Evolutionary conservation across 108 stramenopile genomes (phyloP).

Genomic region (Conticribra weissflogii): DNA sequence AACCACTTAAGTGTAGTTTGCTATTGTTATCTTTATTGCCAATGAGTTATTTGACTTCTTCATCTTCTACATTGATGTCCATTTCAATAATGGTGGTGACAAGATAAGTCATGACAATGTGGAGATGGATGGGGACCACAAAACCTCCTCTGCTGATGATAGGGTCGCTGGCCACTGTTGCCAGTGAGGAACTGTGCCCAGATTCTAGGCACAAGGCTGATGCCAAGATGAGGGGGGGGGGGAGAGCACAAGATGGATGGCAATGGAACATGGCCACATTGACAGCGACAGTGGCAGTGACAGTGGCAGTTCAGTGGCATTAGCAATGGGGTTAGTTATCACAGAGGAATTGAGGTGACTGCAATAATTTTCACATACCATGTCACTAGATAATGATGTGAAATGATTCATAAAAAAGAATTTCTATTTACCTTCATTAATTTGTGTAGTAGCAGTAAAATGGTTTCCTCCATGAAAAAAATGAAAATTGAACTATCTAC

Average conservation of each 20-base stretch:
- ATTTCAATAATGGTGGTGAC: conserved; percentile 35
- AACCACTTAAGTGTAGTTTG: conserved; percentile 44
- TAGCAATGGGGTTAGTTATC: too few species aligned
- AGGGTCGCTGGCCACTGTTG: not conserved
- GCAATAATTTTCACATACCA: not conserved
- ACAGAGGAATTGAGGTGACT: not conserved
- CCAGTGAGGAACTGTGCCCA: not conserved
- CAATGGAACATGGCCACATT: not conserved
- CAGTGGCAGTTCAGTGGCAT: too few species aligned
- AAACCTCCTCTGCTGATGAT: conserved; percentile 43
- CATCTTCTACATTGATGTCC: conserved; percentile 16
- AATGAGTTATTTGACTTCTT: not conserved
- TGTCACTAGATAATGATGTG: too few species aligned
- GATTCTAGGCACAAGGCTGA: too few species aligned
- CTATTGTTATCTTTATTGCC: too few species aligned
- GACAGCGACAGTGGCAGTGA: not conserved
- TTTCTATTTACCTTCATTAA: too few species aligned
- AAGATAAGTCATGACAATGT: conserved; percentile 41
- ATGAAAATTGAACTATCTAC: too few species aligned
- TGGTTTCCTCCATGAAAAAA: too few species aligned
- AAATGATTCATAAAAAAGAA: too few species aligned
- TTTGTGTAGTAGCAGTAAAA: too few species aligned
- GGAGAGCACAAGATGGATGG: conserved; percentile 20
- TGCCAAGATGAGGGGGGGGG: conserved; percentile 35
- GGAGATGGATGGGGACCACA: conserved; percentile 26